Evolutionary conservation across 163 green algal species (phyloP).

Genomic region (Trebouxia gelatinosa): DNA sequence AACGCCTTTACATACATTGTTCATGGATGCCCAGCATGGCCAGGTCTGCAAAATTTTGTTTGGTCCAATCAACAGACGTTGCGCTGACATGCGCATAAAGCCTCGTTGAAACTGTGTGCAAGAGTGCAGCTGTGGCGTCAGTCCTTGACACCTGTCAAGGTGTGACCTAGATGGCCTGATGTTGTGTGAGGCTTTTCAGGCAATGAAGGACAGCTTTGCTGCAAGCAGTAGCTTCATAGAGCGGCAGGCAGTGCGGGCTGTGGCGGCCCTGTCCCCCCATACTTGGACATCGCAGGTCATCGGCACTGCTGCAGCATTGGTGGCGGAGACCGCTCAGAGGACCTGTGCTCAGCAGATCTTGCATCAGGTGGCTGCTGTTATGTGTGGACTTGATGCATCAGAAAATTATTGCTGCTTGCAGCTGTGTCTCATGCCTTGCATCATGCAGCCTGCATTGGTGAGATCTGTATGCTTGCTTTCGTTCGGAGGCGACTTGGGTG

Average conservation of each 20-base stretch:
- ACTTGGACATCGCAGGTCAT: background rate
- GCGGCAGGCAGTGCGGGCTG: background rate
- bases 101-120: background rate
- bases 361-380: background rate
- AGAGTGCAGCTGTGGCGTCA: background rate
- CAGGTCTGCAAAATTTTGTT: too few relatives aligned
- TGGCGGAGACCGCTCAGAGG: background rate
- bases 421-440: too few relatives aligned
- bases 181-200: conserved; percentile 5
- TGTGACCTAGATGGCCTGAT: background rate
- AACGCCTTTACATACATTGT: too few relatives aligned
- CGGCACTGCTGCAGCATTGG: conserved; percentile 16
- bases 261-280: background rate
- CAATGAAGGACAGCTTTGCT: conserved; percentile 2
- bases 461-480: too few relatives aligned
- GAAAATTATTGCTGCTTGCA: too few relatives aligned
- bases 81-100: too few relatives aligned
- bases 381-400: background rate
- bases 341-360: conserved; percentile 8
- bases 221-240: background rate
- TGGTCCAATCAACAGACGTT: too few relatives aligned
- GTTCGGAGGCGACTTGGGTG: too few relatives aligned
- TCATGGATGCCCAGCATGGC: too few relatives aligned
- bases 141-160: background rate
- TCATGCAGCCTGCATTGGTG: too few relatives aligned